Conservation (phyloP, 805 yeast genomes). For the Danielia reshetovae region DNA sequence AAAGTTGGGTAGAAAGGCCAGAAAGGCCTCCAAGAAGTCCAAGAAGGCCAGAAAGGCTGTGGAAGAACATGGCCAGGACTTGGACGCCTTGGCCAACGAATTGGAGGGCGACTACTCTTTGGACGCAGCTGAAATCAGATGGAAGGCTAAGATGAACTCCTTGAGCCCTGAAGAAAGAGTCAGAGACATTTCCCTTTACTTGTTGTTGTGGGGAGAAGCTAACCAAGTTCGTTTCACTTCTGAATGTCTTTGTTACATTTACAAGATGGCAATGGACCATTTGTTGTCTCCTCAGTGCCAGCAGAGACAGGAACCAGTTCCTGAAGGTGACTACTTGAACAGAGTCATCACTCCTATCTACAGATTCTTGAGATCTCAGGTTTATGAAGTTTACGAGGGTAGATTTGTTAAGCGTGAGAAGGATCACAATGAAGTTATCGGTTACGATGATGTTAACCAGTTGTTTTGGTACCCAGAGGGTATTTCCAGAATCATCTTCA, state of each 20-base stretch:
- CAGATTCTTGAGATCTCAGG: constrained; percentile 73
- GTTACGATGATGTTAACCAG: constrained; percentile 98
- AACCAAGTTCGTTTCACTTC: constrained; percentile 91
- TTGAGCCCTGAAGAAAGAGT: constrained; percentile 75
- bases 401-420: constrained; percentile 80
- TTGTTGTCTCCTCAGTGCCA: constrained; percentile 85
- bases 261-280: constrained; percentile 92
- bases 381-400: constrained; percentile 76
- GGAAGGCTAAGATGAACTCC: constrained; percentile 78
- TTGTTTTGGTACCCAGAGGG: constrained; percentile 99
- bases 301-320: constrained; percentile 77
- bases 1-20: constrained; percentile 71
- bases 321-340: constrained; percentile 88
- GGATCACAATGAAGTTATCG: constrained; percentile 76
- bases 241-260: constrained; percentile 81
- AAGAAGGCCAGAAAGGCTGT: constrained; percentile 70
- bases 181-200: constrained; percentile 70
- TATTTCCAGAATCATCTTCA: constrained; percentile 84
- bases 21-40: constrained; percentile 76
- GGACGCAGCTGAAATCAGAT: constrained; percentile 80
- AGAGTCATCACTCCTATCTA: constrained; percentile 90
- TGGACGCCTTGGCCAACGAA: constrained; percentile 59
- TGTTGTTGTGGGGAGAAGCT: constrained; percentile 86
- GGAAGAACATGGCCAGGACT: constrained; percentile 60
- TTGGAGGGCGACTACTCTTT: constrained; percentile 80